phyloP scores from a whole-genome alignment of 139 green algal genomes.

The Zygnema circumcarinatum region DNA sequence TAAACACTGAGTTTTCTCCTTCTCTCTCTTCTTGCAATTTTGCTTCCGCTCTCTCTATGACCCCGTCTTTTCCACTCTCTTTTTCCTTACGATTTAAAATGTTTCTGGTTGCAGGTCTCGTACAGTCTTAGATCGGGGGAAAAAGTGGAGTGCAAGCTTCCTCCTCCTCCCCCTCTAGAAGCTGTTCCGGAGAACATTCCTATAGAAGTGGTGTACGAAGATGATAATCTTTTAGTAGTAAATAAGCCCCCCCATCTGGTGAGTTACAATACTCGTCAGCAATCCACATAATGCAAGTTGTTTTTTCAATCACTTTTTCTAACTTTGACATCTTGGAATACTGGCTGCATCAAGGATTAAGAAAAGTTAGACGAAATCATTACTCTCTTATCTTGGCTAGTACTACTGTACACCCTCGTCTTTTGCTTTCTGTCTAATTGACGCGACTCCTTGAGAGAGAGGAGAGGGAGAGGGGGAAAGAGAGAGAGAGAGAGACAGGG shows the following conservation, averaged over 20 bases:
- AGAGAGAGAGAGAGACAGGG: neutral
- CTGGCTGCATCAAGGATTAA: neutral
- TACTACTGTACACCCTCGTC: neutral
- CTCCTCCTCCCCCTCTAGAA: slow-evolving; percentile 66
- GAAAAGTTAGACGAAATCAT: neutral
- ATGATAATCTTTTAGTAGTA: slow-evolving; percentile 89
- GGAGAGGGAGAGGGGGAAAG: neutral
- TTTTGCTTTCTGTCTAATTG: neutral
- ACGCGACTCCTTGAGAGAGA: no score
- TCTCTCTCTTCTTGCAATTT: no score
- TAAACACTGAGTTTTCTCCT: no score
- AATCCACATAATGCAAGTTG: neutral
- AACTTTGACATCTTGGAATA: no score
- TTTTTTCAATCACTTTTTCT: neutral
- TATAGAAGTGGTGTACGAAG: slow-evolving; percentile 90
- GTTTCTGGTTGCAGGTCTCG: neutral
- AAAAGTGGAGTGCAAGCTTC: slow-evolving; percentile 66
- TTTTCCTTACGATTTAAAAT: neutral
- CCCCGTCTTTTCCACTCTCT: no score
- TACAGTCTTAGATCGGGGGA: slow-evolving; percentile 70
- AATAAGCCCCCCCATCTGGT: slow-evolving; percentile 93
- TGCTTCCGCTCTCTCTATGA: no score
- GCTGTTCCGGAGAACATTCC: slow-evolving; percentile 80
- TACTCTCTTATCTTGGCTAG: neutral
- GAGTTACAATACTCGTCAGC: slow-evolving; percentile 60